Conservation (phyloP, 495 filamentous ascomycete genomes). For the Podospora tetraspora region DNA sequence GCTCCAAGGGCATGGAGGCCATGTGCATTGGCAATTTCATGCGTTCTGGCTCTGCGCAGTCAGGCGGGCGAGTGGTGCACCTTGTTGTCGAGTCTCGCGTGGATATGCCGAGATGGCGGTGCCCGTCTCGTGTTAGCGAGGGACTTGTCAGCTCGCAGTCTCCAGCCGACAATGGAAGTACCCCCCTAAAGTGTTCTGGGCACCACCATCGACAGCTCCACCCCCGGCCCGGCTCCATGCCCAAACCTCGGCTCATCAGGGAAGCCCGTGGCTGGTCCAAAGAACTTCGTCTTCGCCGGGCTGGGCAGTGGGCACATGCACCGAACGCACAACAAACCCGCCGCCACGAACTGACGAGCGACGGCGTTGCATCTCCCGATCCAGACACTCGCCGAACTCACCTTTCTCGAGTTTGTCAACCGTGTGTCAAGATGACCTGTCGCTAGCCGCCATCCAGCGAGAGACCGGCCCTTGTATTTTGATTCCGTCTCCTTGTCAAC, state of each 20-base stretch:
- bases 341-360: background rate
- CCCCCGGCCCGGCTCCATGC: background rate
- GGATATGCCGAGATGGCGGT: background rate
- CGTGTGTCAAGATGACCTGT: slow-evolving; percentile 5
- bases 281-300: background rate
- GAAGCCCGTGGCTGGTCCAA: background rate
- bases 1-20: background rate
- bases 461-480: background rate
- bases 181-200: background rate
- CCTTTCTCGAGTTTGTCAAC: background rate
- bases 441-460: background rate
- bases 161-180: no score
- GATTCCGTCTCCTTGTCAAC: slow-evolving; percentile 5
- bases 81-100: background rate
- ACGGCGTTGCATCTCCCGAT: background rate
- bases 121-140: background rate
- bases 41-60: background rate
- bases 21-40: background rate
- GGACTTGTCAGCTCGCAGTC: no score
- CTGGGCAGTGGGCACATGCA: background rate
- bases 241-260: background rate
- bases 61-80: background rate
- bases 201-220: background rate
- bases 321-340: background rate
- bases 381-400: background rate